Percentiles rank a stretch among this genome's conserved stretches.
These are phyloP conservation scores for Exophiala viscosa DNA, from an alignment of 2,329 filamentous ascomycete species.

Conservation along the genomic window DNA sequence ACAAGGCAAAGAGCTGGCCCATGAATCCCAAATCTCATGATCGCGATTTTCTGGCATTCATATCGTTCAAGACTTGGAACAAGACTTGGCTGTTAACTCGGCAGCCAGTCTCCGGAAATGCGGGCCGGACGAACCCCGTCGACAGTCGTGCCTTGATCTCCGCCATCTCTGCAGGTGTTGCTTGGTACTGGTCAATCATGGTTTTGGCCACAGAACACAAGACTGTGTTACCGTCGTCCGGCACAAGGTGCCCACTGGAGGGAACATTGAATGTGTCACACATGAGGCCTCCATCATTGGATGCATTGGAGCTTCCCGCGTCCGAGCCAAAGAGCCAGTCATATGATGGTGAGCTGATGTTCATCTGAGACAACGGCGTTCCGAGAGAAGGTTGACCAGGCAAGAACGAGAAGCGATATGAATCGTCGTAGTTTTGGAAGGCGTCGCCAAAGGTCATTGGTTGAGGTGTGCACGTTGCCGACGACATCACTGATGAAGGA, in stretches of 20 bases:
- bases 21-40: background rate
- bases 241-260: background rate
- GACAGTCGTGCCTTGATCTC: slow-evolving; percentile 36
- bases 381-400: background rate
- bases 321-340: slow-evolving; percentile 7
- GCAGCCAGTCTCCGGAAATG: slow-evolving; percentile 33
- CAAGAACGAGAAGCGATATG: background rate
- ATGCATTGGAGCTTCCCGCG: background rate
- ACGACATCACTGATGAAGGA: background rate
- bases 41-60: slow-evolving; percentile 24
- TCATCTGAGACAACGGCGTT: background rate
- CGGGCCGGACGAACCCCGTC: slow-evolving; percentile 33
- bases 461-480: background rate
- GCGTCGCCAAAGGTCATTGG: background rate
- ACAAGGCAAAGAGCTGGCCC: background rate
- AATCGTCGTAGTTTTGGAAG: background rate
- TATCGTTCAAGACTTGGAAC: slow-evolving; percentile 39
- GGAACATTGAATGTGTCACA: slow-evolving; percentile 9
- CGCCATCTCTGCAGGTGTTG: slow-evolving; percentile 34
- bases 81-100: slow-evolving; percentile 42
- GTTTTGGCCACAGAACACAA: slow-evolving; percentile 39
- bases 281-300: background rate
- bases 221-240: slow-evolving; percentile 31
- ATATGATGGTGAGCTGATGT: background rate
- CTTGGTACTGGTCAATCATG: slow-evolving; percentile 38